A percentile compares a stretch with the other conserved stretches of the same genome.
These are phyloP conservation scores for Neoscytalidium dimidiatum DNA, from an alignment of 2,329 filamentous ascomycete genomes.

Conservation along the genomic window DNA sequence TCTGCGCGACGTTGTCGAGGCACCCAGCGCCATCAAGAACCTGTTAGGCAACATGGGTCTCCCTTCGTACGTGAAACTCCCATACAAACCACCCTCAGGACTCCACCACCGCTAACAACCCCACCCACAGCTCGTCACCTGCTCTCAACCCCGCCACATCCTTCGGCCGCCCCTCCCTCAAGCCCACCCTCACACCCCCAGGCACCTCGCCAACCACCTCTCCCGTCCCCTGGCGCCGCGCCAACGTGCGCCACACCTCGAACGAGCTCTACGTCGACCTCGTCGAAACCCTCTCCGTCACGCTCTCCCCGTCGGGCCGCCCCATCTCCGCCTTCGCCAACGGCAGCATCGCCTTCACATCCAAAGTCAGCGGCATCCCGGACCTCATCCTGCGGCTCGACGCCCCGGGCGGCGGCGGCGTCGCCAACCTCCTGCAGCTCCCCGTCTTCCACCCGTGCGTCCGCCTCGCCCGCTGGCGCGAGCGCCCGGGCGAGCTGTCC, in stretches of 20 bases:
- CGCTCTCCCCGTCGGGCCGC: constrained; percentile 84
- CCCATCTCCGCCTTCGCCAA: constrained; percentile 85
- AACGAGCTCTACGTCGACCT: constrained; percentile 98
- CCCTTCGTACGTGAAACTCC: constrained; percentile 59
- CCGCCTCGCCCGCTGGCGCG: constrained; percentile 83
- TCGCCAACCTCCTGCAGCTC: constrained; percentile 75
- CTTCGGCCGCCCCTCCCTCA: constrained; percentile 11
- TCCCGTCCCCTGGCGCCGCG: constrained; percentile 81
- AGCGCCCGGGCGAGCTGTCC: constrained; percentile 86
- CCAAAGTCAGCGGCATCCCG: constrained; percentile 91
- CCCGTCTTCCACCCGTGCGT: constrained; percentile 98
- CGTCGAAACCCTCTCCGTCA: constrained; percentile 85
- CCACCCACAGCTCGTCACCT: constrained; percentile 4
- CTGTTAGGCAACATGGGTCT: constrained; percentile 84
- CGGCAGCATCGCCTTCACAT: constrained; percentile 91
- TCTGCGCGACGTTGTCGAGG: constrained; percentile 85
- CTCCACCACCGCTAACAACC: not conserved
- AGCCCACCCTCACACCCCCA: constrained; percentile 24
- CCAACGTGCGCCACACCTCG: constrained; percentile 91
- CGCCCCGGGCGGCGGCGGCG: constrained; percentile 67
- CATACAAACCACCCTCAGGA: not conserved
- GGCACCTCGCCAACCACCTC: constrained; percentile 29
- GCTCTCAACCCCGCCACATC: constrained; percentile 12
- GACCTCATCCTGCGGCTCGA: constrained; percentile 82
- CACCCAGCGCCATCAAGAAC: constrained; percentile 87